phyloP scores from a whole-genome alignment of 2,329 filamentous ascomycete species.

The Pseudogymnoascus sp. region DNA sequence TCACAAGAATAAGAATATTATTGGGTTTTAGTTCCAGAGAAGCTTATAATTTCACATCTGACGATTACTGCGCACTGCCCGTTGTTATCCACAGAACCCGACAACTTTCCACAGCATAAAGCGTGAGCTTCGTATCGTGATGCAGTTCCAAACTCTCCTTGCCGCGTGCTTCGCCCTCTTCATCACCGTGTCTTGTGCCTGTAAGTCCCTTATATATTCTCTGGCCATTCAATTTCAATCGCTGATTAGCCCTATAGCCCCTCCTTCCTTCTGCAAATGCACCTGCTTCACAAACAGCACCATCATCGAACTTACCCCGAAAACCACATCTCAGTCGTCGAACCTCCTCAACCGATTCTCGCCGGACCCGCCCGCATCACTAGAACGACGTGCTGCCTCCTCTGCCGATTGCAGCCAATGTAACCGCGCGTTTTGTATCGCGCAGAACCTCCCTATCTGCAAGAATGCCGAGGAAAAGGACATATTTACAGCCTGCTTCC shows the following conservation, averaged over 20 bases:
- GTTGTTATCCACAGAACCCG: background rate
- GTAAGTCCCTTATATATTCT: constrained; percentile 17
- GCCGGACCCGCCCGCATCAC: background rate
- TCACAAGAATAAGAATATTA: background rate
- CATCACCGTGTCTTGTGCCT: constrained; percentile 19
- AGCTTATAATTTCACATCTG: background rate
- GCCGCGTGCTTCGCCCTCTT: constrained; percentile 21
- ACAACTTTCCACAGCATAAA: background rate
- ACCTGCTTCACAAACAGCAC: constrained; percentile 63
- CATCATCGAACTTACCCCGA: constrained; percentile 48
- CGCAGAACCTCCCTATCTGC: constrained; percentile 53
- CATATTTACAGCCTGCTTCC: constrained; percentile 55
- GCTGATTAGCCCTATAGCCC: constrained; percentile 36
- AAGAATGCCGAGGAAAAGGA: constrained; percentile 53
- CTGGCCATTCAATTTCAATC: background rate
- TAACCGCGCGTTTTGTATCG: constrained; percentile 56
- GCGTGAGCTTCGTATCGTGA: background rate
- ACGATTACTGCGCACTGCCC: background rate
- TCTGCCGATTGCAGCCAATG: constrained; percentile 44
- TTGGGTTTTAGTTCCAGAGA: background rate
- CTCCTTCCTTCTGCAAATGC: constrained; percentile 61
- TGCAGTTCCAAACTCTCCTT: constrained; percentile 13
- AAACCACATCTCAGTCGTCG: constrained; percentile 14
- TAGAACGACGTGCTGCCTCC: background rate
- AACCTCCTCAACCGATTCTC: constrained; percentile 12